phyloP scores from a whole-genome alignment of 768 basidiomycete species.

The Fomitopsis pulvina region DNA sequence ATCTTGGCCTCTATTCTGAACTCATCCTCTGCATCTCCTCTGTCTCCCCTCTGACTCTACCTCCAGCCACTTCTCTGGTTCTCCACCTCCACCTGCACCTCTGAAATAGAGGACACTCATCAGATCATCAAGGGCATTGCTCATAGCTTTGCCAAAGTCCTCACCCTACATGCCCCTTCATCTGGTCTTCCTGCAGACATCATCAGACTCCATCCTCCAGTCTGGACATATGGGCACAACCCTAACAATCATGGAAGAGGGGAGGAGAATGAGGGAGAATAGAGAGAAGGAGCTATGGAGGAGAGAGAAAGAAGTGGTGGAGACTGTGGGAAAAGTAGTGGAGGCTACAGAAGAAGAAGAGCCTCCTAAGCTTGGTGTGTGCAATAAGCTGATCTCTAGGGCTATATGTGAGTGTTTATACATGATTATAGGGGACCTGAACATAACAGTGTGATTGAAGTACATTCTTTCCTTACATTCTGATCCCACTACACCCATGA shows the following conservation, averaged over 20 bases:
- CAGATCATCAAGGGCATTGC: too few species aligned
- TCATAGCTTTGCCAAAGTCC: too few species aligned
- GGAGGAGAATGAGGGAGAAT: slow-evolving; percentile 59
- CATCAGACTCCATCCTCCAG: too few species aligned
- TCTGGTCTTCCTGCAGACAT: too few species aligned
- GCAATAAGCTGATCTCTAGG: background rate
- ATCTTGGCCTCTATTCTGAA: too few species aligned
- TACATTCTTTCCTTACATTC: slow-evolving; percentile 55
- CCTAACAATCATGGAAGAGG: slow-evolving; percentile 79
- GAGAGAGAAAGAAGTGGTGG: slow-evolving; percentile 35
- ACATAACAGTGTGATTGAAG: slow-evolving; percentile 72
- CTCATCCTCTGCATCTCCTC: too few species aligned
- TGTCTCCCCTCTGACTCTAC: too few species aligned
- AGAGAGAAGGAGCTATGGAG: slow-evolving; percentile 45
- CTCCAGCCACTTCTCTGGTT: too few species aligned
- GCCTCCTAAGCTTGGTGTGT: slow-evolving; percentile 49
- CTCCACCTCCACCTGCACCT: too few species aligned
- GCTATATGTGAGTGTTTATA: background rate
- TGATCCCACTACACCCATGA: slow-evolving; percentile 39
- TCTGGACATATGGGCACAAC: too few species aligned
- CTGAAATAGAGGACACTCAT: too few species aligned
- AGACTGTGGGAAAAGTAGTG: slow-evolving; percentile 23
- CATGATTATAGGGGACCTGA: slow-evolving; percentile 42
- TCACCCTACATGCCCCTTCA: too few species aligned
- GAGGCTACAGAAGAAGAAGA: slow-evolving; percentile 35